Conservation (phyloP, 2,329 filamentous ascomycete species). For the Phyllosticta paracitricarpa region DNA sequence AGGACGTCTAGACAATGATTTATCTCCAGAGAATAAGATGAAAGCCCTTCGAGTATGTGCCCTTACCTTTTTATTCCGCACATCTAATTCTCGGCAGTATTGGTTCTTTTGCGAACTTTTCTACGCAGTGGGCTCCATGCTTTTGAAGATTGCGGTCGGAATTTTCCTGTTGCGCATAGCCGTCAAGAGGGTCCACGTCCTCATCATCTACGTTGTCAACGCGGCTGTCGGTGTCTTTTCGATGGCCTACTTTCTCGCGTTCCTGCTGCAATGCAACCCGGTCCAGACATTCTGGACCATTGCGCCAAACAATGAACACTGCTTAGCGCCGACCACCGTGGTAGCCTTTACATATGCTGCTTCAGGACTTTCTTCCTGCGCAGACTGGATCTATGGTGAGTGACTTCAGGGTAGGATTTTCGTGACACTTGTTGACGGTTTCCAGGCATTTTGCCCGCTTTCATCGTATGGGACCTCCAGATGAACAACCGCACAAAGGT, state of each 20-base stretch:
- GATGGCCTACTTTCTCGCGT: conserved; percentile 40
- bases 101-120: conserved; percentile 49
- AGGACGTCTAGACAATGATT: conserved; percentile 26
- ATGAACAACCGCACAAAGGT: conserved; percentile 45
- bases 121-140: conserved; percentile 39
- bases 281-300: conserved; percentile 42
- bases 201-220: conserved; percentile 38
- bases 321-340: conserved; percentile 36
- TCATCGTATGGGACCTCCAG: conserved; percentile 45
- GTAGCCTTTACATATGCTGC: conserved; percentile 40
- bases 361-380: conserved; percentile 19
- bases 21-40: conserved; percentile 21
- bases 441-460: conserved; percentile 28
- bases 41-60: conserved; percentile 18
- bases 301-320: conserved; percentile 29
- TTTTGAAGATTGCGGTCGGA: conserved; percentile 42
- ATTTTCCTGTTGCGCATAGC: conserved; percentile 46
- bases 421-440: not conserved
- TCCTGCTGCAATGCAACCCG: conserved; percentile 44
- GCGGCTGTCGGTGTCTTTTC: conserved; percentile 35
- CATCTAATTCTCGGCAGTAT: conserved; percentile 21
- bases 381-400: conserved; percentile 22
- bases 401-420: not conserved
- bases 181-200: conserved; percentile 33
- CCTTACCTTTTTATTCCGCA: not conserved